Evolutionary conservation across 139 green algal genomes (phyloP).

Genomic region (Chlorella vulgaris): DNA sequence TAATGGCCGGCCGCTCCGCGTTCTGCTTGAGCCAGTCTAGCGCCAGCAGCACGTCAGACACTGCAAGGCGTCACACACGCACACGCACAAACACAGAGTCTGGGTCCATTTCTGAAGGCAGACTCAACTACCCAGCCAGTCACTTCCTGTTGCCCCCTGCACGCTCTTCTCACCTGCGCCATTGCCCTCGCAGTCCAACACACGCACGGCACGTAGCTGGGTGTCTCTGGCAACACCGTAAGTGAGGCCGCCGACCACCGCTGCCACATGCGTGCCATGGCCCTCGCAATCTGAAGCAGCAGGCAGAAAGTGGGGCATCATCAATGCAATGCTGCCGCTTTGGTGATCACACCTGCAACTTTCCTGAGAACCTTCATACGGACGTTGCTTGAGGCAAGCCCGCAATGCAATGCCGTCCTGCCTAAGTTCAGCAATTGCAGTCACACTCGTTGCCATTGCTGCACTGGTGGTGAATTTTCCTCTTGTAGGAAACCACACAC

Average conservation of each 20-base stretch:
- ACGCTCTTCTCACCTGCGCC: conserved; percentile 28
- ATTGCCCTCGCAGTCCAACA: conserved; percentile 68
- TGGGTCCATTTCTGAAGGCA: not conserved
- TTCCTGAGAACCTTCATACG: too few species aligned
- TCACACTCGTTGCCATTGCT: too few species aligned
- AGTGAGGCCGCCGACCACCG: conserved; percentile 59
- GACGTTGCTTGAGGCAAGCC: not conserved
- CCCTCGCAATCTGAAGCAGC: conserved; percentile 65
- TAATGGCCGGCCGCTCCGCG: conserved; percentile 59
- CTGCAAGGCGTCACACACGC: not conserved
- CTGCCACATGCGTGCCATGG: conserved; percentile 76
- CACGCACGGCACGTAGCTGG: conserved; percentile 54
- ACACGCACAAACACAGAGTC: not conserved
- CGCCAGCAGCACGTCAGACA: conserved; percentile 56
- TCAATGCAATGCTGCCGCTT: not conserved
- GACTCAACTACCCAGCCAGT: not conserved
- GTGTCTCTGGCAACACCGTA: conserved; percentile 77
- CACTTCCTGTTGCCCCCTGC: not conserved
- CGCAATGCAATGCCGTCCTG: too few species aligned
- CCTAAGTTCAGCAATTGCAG: too few species aligned
- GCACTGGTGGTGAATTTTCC: too few species aligned
- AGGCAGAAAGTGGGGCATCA: not conserved
- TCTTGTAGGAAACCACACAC: too few species aligned
- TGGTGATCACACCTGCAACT: not conserved
- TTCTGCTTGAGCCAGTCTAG: conserved; percentile 73